Evolutionary conservation across 2,329 filamentous ascomycete species (phyloP).

Genomic region (Botryotinia calthae): DNA sequence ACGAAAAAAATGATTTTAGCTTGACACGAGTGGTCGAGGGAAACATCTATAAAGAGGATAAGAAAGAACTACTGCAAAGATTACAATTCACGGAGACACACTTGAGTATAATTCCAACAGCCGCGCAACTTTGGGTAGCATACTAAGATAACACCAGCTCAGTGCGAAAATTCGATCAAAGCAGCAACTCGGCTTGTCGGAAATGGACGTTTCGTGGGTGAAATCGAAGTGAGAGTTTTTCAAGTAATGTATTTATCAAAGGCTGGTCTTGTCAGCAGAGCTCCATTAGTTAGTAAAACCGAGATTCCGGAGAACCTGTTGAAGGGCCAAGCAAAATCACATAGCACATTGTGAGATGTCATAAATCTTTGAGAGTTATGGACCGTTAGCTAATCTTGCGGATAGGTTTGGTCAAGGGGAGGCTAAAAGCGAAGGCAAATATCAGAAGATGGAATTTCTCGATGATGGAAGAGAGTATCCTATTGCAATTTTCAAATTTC

Average conservation of each 20-base stretch:
- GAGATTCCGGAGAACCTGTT: neutral
- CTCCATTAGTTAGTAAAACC: neutral
- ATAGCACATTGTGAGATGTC: neutral
- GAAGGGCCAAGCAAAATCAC: slow-evolving; percentile 12
- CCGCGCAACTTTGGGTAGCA: neutral
- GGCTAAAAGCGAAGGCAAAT: neutral
- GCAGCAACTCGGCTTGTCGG: neutral
- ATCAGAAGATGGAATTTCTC: too few relatives aligned
- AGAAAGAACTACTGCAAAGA: neutral
- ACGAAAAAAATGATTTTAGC: neutral
- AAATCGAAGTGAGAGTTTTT: neutral
- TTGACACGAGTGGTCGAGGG: neutral
- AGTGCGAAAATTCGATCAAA: neutral
- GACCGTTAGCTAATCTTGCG: neutral
- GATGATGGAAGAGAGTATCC: neutral
- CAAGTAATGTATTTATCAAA: neutral
- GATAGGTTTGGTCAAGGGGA: neutral
- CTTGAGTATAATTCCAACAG: neutral
- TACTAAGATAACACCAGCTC: neutral
- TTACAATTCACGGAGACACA: neutral
- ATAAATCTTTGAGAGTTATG: neutral
- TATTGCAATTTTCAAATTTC: slow-evolving; percentile 13
- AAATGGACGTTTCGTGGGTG: neutral
- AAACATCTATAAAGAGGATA: neutral
- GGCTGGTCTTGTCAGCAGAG: neutral